Evolutionary conservation across 805 yeast genomes (phyloP), one percentile per base, ranked within the genome.

Genomic region (Candida corydali): DNA sequence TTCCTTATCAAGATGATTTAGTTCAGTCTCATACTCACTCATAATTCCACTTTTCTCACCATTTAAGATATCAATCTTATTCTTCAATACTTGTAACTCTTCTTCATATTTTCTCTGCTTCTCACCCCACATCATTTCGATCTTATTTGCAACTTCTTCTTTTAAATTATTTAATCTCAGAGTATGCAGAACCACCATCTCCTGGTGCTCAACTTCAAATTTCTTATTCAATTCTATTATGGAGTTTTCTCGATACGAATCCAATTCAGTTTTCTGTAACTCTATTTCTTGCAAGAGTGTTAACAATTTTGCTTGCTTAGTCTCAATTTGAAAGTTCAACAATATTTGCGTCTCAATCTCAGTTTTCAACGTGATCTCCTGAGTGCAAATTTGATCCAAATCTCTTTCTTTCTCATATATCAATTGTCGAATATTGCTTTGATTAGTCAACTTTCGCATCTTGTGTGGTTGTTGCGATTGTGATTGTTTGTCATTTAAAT

Each of bases 301-400:
- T 12, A 69, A 68, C 34, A 63, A 53, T 18, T 61, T 62, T 11
- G 56, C 57, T 17, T 66, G 45, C 14, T 59, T 62, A 32, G 59
- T 66, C 45, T 52, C 51, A 46, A 54, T 49, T 39, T 48, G 62
- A 44, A 42, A 58, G 34, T 53, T 59, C 20, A 63, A 63, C 17
- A 67, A 44, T 30, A 67, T 73, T 20, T 58, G 49, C 17, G 57
- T 57, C 7, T 63, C 65, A 23, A 57, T 59, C 36, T 63, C 61
- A 0, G 73, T 69, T 38, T 62, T 61, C 7, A 57, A 30, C 1
- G 61, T 55, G 46, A 55, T 47, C 1, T 57, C 47, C 15, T 47
- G 36, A 5, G 49, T 45, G 17, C 45, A 49, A 16, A 42, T 17
- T 40, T 50, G 11, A 32, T 24, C 35, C 47, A 52, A n/a, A 40